Evolutionary conservation across 2,329 filamentous ascomycete species (phyloP).

Genomic region (Aspergillus tanneri): DNA sequence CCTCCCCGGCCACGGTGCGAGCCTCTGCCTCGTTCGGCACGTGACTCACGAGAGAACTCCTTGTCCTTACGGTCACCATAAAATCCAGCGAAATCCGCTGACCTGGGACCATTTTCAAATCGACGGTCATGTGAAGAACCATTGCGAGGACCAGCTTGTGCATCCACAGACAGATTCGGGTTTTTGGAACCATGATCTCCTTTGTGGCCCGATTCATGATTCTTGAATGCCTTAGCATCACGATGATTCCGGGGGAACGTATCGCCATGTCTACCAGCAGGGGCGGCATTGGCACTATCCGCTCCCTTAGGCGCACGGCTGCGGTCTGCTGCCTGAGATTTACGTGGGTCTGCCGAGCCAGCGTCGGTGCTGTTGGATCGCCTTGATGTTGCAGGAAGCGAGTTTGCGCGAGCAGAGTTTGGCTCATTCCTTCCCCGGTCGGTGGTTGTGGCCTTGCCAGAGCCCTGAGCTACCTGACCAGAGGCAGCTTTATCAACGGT

Average conservation of each 20-base stretch:
- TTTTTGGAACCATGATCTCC: constrained; percentile 30
- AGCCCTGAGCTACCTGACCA: constrained; percentile 27
- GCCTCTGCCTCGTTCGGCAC: constrained; percentile 41
- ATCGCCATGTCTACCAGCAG: constrained; percentile 32
- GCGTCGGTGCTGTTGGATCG: constrained; percentile 39
- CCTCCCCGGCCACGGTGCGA: constrained; percentile 43
- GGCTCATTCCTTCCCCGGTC: constrained; percentile 39
- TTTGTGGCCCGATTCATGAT: constrained; percentile 31
- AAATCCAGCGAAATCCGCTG: constrained; percentile 36
- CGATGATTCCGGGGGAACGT: constrained; percentile 32
- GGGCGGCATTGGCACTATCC: constrained; percentile 29
- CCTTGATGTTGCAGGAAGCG: constrained; percentile 39
- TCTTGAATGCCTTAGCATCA: constrained; percentile 38
- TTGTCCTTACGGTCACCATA: constrained; percentile 35
- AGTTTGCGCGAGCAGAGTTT: constrained; percentile 39
- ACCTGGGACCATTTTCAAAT: constrained; percentile 40
- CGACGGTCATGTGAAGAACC: constrained; percentile 35
- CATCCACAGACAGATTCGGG: constrained; percentile 32
- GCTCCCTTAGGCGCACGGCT: constrained; percentile 31
- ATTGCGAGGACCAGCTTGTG: constrained; percentile 33
- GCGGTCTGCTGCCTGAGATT: constrained; percentile 33
- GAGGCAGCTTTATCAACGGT: constrained; percentile 35
- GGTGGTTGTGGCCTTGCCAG: constrained; percentile 29
- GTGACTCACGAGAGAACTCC: constrained; percentile 38
- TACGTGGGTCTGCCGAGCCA: constrained; percentile 33